Evolutionary conservation across 495 filamentous ascomycete species (phyloP), one percentile per base, ranked within the genome.

Genomic region (Penicillium lividum): DNA sequence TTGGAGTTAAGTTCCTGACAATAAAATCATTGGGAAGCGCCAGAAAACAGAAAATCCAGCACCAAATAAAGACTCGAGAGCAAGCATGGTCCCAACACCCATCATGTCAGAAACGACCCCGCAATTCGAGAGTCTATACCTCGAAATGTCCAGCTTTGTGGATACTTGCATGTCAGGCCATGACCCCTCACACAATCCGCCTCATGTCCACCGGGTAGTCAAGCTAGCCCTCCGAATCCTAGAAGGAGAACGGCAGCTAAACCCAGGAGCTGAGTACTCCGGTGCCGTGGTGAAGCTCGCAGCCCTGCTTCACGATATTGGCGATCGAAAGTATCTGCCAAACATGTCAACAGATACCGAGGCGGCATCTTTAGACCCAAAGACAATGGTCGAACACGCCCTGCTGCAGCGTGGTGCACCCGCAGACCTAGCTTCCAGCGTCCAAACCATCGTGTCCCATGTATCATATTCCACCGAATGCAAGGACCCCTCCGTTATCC

Each of bases 111-210:
- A 40, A 4, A 58, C 56, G 13, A 69, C 47, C 50, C 9, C 38
- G 4, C 33, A 68, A 61, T 71, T 64, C 48, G 53, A 64, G 60
- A 29, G 63, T 15, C 76, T 86, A 51, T 73, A 84, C 65, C 56
- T 68, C 18, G 54, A 73, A n/a, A 77, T 86, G 58, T 80, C 76
- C 25, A 62, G 68, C 50, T 89, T 86, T 65, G 85, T 90, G 28
- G 74, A 80, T 58, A 63, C 74, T 10, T 92, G 88, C 80, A 97
- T 97, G 92, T 76, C 84, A 40, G 73, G 80, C 46, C 90, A 90
- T 73, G 94, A 97, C 73, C 82, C 84, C 22, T 93, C 90, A 6
- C 94, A 97, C 76, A 88, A 95, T 76, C 92, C 86, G 74, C 71
- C 78, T 40, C 93, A 98, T 71, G 88, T 97, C 57, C 71, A 86